A percentile compares a stretch with the other conserved stretches of the same genome.
Evolutionary conservation across 371 early-diverging fungal genomes (phyloP).

Genomic region (Mucor saturninus): DNA sequence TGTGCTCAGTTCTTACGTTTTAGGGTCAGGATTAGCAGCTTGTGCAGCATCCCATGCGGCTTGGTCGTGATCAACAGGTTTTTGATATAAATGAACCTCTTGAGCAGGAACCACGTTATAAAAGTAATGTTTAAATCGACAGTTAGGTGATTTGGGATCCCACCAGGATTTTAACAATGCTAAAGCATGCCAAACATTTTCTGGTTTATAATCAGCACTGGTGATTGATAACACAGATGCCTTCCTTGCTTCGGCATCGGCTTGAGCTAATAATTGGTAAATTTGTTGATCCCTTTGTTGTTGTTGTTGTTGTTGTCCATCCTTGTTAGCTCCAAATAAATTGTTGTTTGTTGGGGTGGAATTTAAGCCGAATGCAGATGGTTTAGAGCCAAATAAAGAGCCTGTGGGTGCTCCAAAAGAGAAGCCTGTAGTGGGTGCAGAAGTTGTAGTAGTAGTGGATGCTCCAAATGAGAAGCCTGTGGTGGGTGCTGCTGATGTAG

Average conservation of each 20-base stretch:
- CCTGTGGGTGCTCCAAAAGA: conserved; percentile 4
- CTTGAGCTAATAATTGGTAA: conserved; percentile 35
- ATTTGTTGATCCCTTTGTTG: conserved; percentile 40
- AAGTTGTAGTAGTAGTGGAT: background rate
- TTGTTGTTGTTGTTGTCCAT: conserved; percentile 1
- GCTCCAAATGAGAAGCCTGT: conserved; percentile 19
- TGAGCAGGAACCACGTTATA: conserved; percentile 87
- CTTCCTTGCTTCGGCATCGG: conserved; percentile 42
- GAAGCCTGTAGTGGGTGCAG: background rate
- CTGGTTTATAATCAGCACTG: conserved; percentile 34
- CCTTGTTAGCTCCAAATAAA: conserved; percentile 9
- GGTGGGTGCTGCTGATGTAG: conserved; percentile 15
- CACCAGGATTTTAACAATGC: conserved; percentile 73
- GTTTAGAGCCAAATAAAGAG: conserved; percentile 2
- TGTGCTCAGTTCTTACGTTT: conserved; percentile 38
- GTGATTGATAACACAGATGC: conserved; percentile 33
- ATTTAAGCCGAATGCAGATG: conserved; percentile 6
- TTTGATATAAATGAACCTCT: conserved; percentile 78
- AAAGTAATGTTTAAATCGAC: conserved; percentile 88
- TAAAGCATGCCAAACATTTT: conserved; percentile 61
- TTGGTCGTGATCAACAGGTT: conserved; percentile 75
- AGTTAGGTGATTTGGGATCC: conserved; percentile 80
- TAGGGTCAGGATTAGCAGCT: conserved; percentile 82
- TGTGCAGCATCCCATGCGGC: conserved; percentile 84
- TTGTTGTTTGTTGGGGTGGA: background rate